These are phyloP conservation scores for Paraglomus occultum DNA, from an alignment of 192 early-diverging fungal genomes.

Conservation along the genomic window DNA sequence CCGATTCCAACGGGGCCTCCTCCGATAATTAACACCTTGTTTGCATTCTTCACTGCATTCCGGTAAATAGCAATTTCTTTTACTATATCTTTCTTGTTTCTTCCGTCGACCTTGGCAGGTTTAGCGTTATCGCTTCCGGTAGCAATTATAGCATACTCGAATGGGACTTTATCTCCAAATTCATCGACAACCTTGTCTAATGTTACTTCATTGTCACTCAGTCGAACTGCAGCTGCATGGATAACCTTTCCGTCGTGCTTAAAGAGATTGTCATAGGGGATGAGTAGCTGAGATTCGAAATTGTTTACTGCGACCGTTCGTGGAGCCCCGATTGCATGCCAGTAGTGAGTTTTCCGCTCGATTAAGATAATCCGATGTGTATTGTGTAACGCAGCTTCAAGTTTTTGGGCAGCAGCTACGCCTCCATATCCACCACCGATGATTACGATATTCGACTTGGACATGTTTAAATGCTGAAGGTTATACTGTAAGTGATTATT, in stretches of 20 bases:
- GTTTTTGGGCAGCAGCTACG: constrained; percentile 36
- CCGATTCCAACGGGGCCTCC: constrained; percentile 60
- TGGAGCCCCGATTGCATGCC: constrained; percentile 50
- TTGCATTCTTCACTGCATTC: constrained; percentile 38
- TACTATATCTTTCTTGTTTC: constrained; percentile 40
- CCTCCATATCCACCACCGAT: constrained; percentile 61
- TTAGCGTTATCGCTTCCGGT: constrained; percentile 49
- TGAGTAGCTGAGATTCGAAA: constrained; percentile 48
- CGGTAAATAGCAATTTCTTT: constrained; percentile 38
- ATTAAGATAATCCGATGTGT: constrained; percentile 53
- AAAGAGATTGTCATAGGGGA: constrained; percentile 52
- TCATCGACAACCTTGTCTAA: constrained; percentile 33
- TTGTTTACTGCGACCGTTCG: constrained; percentile 45
- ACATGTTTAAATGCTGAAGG: background rate
- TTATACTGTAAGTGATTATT: too few relatives aligned
- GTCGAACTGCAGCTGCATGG: constrained; percentile 39
- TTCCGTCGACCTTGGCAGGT: constrained; percentile 38
- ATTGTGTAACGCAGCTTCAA: constrained; percentile 38
- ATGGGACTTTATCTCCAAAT: constrained; percentile 38
- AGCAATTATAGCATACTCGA: constrained; percentile 55
- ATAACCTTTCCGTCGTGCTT: constrained; percentile 44
- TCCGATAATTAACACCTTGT: constrained; percentile 54
- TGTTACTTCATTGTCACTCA: constrained; percentile 42
- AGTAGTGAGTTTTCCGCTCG: constrained; percentile 56
- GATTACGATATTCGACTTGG: constrained; percentile 28